These are phyloP conservation scores for Persicaria tinctoria DNA, from an alignment of 148 eudicot species.

Conservation along the genomic window DNA sequence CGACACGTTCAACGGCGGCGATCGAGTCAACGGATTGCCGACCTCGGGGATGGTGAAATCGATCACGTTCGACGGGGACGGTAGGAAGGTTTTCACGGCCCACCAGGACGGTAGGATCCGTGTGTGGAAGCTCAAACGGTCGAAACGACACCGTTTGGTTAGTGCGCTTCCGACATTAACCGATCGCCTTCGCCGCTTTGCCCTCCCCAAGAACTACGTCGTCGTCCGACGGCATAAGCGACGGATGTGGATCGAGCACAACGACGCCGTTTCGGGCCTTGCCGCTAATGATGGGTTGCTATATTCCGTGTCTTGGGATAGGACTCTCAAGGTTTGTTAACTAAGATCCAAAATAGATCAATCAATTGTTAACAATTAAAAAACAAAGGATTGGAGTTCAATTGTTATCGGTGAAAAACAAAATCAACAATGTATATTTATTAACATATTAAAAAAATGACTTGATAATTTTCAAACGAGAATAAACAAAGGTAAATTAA, in stretches of 20 bases:
- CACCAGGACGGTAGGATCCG: slow-evolving; percentile 38
- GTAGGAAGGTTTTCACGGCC: slow-evolving; percentile 25
- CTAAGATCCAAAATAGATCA: no score
- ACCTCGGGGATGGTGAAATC: slow-evolving; percentile 28
- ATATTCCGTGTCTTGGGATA: slow-evolving; percentile 42
- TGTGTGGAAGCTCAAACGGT: slow-evolving; percentile 15
- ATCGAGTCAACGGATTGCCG: background rate
- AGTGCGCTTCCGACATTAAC: slow-evolving; percentile 24
- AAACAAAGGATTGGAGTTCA: background rate
- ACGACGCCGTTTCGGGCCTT: slow-evolving; percentile 36
- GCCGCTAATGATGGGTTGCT: slow-evolving; percentile 15
- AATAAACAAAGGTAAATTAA: no score
- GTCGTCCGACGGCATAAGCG: slow-evolving; percentile 25
- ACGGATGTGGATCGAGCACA: slow-evolving; percentile 33
- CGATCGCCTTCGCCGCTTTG: slow-evolving; percentile 22
- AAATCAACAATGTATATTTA: no score
- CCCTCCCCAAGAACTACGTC: slow-evolving; percentile 23
- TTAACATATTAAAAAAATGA: no score
- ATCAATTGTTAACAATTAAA: no score
- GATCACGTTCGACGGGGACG: slow-evolving; percentile 12
- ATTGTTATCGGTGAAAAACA: no score
- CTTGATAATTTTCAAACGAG: no score
- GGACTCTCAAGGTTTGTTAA: slow-evolving; percentile 21
- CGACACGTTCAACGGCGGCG: slow-evolving; percentile 8
- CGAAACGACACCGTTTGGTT: slow-evolving; percentile 29